Conservation (phyloP, 1,284 basidiomycete species). For the Fistulinella staudtii region DNA sequence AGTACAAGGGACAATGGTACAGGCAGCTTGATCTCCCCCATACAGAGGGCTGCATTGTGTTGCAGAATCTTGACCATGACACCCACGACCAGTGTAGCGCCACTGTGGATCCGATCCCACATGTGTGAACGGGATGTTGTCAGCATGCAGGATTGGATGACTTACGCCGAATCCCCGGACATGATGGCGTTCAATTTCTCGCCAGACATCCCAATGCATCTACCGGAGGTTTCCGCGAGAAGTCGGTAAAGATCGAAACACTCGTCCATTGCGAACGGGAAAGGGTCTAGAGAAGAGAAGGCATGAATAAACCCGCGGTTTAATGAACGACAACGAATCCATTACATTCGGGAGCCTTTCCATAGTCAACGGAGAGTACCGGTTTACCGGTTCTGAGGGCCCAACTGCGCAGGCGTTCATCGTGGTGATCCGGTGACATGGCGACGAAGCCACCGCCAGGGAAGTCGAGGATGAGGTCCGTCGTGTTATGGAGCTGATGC, state of each 20-base stretch:
- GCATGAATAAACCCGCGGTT: not conserved
- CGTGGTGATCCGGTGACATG: constrained; percentile 94
- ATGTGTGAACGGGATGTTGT: constrained; percentile 10
- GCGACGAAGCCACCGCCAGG: constrained; percentile 96
- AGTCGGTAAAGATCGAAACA: constrained; percentile 87
- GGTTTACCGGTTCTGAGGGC: constrained; percentile 76
- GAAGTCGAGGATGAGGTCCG: constrained; percentile 86
- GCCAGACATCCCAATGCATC: constrained; percentile 82
- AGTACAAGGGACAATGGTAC: constrained; percentile 81
- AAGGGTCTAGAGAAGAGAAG: constrained; percentile 64
- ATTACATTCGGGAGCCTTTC: constrained; percentile 94
- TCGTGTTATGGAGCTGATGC: constrained; percentile 61
- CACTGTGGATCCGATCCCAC: constrained; percentile 45
- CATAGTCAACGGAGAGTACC: constrained; percentile 88
- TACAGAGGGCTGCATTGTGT: constrained; percentile 42
- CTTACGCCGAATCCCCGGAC: constrained; percentile 91
- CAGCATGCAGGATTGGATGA: constrained; percentile 19
- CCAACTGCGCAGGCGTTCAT: constrained; percentile 90
- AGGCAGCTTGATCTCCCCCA: constrained; percentile 37
- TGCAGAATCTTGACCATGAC: constrained; percentile 85
- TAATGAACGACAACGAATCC: constrained; percentile 1
- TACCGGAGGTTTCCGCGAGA: constrained; percentile 77
- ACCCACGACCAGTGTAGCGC: constrained; percentile 80
- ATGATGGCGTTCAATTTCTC: constrained; percentile 71
- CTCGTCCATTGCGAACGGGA: constrained; percentile 93